These are phyloP conservation scores for Candolleomyces eurysporus DNA, from an alignment of 768 basidiomycete species.

Conservation along the genomic window DNA sequence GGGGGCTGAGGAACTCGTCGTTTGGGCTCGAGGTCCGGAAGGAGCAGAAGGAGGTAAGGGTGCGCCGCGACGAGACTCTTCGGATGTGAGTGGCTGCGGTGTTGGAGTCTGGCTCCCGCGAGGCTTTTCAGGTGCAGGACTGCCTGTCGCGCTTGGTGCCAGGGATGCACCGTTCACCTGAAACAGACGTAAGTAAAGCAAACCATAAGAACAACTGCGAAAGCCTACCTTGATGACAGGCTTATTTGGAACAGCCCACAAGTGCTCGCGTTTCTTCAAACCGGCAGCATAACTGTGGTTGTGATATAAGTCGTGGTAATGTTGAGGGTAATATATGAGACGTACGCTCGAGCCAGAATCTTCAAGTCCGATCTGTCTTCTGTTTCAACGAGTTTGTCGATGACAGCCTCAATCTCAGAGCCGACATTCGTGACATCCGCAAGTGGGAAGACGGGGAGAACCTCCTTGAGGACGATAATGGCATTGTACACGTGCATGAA, in stretches of 20 bases:
- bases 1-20: not conserved
- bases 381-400: constrained; percentile 65
- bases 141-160: constrained; percentile 31
- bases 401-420: constrained; percentile 50
- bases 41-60: constrained; percentile 40
- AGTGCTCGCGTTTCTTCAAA: constrained; percentile 68
- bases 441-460: constrained; percentile 85
- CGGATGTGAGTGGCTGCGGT: constrained; percentile 27
- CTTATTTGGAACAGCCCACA: constrained; percentile 43
- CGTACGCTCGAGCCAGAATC: constrained; percentile 75
- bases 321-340: constrained; percentile 7
- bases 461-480: constrained; percentile 90
- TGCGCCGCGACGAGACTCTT: constrained; percentile 34
- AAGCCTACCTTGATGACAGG: constrained; percentile 22
- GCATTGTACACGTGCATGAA: constrained; percentile 98
- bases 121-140: constrained; percentile 31
- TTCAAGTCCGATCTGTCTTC: constrained; percentile 86
- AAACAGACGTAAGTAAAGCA: not conserved
- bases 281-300: constrained; percentile 63
- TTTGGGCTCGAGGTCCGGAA: constrained; percentile 52
- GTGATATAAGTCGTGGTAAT: constrained; percentile 6
- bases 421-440: constrained; percentile 58
- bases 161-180: constrained; percentile 26
- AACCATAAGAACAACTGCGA: no score
- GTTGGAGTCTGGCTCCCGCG: constrained; percentile 28